A percentile compares a stretch with the other conserved stretches of the same genome.
phyloP scores from a whole-genome alignment of 208 protist genomes.

The Trypanosoma cruzi region DNA sequence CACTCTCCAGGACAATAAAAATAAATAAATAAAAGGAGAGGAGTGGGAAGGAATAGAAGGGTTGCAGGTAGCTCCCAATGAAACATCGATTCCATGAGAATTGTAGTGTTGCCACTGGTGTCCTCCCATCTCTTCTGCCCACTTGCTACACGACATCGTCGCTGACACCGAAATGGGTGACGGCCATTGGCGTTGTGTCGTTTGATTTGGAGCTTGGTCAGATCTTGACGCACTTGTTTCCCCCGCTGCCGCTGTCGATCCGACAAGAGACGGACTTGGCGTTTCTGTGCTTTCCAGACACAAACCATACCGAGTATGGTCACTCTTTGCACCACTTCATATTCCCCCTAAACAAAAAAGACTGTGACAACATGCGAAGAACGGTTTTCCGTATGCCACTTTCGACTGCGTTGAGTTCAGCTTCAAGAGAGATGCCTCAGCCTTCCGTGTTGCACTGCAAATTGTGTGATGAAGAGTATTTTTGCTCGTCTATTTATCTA shows the following conservation, averaged over 20 bases:
- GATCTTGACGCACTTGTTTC: conserved; percentile 29
- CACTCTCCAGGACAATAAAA: not conserved
- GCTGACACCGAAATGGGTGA: conserved; percentile 31
- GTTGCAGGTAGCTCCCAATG: conserved; percentile 6
- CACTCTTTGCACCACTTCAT: conserved; percentile 26
- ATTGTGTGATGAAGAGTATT: conserved; percentile 26
- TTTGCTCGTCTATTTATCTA: conserved; percentile 28
- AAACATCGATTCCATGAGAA: not conserved
- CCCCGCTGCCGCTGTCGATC: conserved; percentile 23
- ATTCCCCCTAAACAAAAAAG: conserved; percentile 14
- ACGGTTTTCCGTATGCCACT: not conserved
- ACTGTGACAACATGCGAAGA: conserved; percentile 20
- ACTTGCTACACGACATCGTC: conserved; percentile 3
- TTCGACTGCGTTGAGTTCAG: not conserved
- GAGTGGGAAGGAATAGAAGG: not conserved
- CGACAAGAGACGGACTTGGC: conserved; percentile 32
- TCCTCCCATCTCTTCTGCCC: not conserved
- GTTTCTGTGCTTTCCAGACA: conserved; percentile 39
- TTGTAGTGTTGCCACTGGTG: not conserved
- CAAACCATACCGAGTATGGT: conserved; percentile 18
- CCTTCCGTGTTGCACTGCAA: not conserved
- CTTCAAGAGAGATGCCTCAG: not conserved
- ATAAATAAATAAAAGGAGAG: no score
- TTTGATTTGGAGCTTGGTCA: conserved; percentile 34
- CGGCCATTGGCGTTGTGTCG: conserved; percentile 33